Evolutionary conservation across 1,139 yeast genomes (phyloP).

Genomic region (Pichia norvegensis): DNA sequence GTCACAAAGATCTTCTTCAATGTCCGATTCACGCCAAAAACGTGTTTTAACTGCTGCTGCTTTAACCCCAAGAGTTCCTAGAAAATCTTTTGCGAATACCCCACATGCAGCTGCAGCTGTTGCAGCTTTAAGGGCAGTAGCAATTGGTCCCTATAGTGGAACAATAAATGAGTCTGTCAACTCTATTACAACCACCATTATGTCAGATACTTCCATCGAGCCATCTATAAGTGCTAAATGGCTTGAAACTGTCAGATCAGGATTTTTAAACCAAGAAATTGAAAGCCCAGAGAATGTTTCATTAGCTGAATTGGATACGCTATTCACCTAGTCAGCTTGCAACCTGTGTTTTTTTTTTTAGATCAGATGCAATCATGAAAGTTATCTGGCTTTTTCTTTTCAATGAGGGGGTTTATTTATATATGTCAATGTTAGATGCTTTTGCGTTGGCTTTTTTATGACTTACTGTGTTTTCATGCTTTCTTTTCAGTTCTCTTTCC

Average conservation of each 20-base stretch:
- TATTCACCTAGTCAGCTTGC: conserved; percentile 36
- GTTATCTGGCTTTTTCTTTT: conserved; percentile 8
- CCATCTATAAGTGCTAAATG: conserved; percentile 46
- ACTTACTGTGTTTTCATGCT: conserved; percentile 13
- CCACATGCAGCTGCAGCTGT: conserved; percentile 66
- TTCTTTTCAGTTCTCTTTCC: conserved; percentile 11
- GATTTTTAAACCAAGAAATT: conserved; percentile 67
- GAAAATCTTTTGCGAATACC: conserved; percentile 43
- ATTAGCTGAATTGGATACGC: conserved; percentile 62
- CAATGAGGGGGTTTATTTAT: conserved; percentile 7
- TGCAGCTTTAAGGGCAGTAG: conserved; percentile 69
- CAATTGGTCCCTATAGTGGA: conserved; percentile 43
- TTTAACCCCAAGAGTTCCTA: conserved; percentile 73
- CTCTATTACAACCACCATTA: conserved; percentile 27
- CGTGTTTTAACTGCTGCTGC: conserved; percentile 61
- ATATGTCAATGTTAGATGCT: conserved; percentile 1
- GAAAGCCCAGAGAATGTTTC: conserved; percentile 72
- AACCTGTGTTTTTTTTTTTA: not conserved
- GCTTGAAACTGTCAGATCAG: conserved; percentile 64
- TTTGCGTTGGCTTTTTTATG: conserved; percentile 3
- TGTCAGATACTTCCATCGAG: conserved; percentile 29
- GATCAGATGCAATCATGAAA: not conserved
- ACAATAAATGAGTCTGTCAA: conserved; percentile 25
- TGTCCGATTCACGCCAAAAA: conserved; percentile 16
- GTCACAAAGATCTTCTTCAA: conserved; percentile 1